These are phyloP conservation scores for Penicillium hesseltinei DNA, from an alignment of 2,329 filamentous ascomycete species.

Conservation along the genomic window DNA sequence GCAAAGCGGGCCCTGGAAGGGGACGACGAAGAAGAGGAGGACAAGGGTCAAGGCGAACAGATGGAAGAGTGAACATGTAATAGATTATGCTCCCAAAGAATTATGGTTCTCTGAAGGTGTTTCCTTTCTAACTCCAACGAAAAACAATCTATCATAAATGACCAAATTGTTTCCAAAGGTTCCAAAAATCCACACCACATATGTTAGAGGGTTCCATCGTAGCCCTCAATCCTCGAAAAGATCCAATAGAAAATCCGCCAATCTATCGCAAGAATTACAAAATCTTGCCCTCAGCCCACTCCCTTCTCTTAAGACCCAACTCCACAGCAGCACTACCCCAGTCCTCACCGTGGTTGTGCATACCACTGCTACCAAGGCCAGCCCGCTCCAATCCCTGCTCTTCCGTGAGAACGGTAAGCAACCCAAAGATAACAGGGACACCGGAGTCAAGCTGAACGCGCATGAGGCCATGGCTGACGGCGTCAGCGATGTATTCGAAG, in stretches of 20 bases:
- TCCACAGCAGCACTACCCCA: slow-evolving; percentile 96
- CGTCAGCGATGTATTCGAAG: slow-evolving; percentile 96
- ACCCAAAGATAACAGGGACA: slow-evolving; percentile 85
- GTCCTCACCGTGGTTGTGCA: slow-evolving; percentile 93
- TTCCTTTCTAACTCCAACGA: neutral
- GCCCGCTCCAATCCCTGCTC: slow-evolving; percentile 84
- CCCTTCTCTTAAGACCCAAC: slow-evolving; percentile 81
- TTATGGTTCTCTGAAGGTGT: slow-evolving; percentile 15
- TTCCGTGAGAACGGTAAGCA: slow-evolving; percentile 84
- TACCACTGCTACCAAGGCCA: slow-evolving; percentile 59
- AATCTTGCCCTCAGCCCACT: slow-evolving; percentile 72
- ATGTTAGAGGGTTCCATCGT: neutral
- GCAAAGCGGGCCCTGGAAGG: slow-evolving; percentile 87
- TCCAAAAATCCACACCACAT: neutral
- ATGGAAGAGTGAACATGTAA: slow-evolving; percentile 74
- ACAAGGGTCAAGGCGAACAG: slow-evolving; percentile 66
- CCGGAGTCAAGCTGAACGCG: slow-evolving; percentile 85
- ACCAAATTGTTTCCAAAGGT: neutral
- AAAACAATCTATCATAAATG: neutral
- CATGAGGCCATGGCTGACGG: slow-evolving; percentile 90
- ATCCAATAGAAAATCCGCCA: neutral
- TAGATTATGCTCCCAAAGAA: slow-evolving; percentile 21
- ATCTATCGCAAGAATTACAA: slow-evolving; percentile 27
- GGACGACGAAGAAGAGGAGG: slow-evolving; percentile 79
- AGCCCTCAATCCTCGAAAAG: neutral